These are phyloP conservation scores for Deinandra increscens DNA, from an alignment of 129 eudicot genomes.

Conservation along the genomic window DNA sequence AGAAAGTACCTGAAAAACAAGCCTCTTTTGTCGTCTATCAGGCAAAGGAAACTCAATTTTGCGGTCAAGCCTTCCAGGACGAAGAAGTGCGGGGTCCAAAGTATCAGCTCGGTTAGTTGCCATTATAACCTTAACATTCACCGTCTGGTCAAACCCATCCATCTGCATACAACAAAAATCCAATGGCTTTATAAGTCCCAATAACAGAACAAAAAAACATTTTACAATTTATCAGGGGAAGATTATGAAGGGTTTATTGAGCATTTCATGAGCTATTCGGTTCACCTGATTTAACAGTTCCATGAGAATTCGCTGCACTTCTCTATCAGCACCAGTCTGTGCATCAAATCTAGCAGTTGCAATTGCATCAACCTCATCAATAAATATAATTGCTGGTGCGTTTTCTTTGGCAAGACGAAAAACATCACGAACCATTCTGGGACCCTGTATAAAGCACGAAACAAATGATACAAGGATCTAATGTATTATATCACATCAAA, in stretches of 20 bases:
- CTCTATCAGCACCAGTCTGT: slow-evolving; percentile 87
- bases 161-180: slow-evolving; percentile 45
- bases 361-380: slow-evolving; percentile 91
- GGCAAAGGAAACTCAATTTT: slow-evolving; percentile 86
- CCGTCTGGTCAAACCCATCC: slow-evolving; percentile 91
- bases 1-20: slow-evolving; percentile 41
- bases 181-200: slow-evolving; percentile 6
- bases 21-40: slow-evolving; percentile 68
- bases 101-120: slow-evolving; percentile 80
- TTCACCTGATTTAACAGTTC: slow-evolving; percentile 80
- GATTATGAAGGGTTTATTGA: neutral
- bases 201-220: neutral
- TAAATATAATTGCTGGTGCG: slow-evolving; percentile 86
- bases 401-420: slow-evolving; percentile 91
- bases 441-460: slow-evolving; percentile 52
- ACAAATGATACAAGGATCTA: neutral
- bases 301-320: slow-evolving; percentile 92
- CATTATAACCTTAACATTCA: slow-evolving; percentile 84
- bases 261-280: neutral
- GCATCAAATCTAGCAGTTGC: slow-evolving; percentile 95
- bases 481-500: neutral
- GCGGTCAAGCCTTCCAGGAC: slow-evolving; percentile 79
- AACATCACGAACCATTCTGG: slow-evolving; percentile 93
- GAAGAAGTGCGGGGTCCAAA: slow-evolving; percentile 70
- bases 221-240: neutral